Conservation (phyloP, 805 yeast genomes). For the Ogataea sp. region DNA sequence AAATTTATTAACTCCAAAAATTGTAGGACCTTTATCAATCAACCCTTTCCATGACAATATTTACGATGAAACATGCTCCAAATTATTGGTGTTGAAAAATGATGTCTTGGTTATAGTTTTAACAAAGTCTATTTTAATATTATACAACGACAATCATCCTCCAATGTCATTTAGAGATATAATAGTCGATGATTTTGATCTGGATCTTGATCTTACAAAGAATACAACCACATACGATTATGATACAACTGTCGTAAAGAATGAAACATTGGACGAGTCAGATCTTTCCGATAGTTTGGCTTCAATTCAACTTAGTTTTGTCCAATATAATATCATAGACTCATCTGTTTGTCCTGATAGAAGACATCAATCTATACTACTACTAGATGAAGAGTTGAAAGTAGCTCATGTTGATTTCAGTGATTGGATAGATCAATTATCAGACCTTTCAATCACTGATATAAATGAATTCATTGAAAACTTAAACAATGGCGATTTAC, state of each 20-base stretch:
- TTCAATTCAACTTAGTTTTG: not conserved
- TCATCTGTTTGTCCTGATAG: not conserved
- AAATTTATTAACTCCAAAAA: slow-evolving; percentile 12
- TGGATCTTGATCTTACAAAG: not conserved
- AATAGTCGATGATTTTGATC: slow-evolving; percentile 1
- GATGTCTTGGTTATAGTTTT: slow-evolving; percentile 17
- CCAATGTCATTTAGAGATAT: slow-evolving; percentile 17
- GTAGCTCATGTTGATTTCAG: not conserved
- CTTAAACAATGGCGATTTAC: not conserved
- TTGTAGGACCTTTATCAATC: slow-evolving; percentile 43
- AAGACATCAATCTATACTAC: not conserved
- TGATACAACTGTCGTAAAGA: not conserved
- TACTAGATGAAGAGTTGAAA: not conserved
- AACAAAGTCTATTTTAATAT: slow-evolving; percentile 12
- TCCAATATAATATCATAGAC: not conserved
- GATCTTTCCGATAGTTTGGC: not conserved
- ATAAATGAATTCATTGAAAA: not conserved
- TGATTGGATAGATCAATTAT: not conserved
- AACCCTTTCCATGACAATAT: slow-evolving; percentile 47
- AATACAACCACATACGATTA: no score
- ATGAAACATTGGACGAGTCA: no score
- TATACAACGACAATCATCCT: slow-evolving; percentile 14
- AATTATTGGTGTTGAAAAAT: slow-evolving; percentile 16
- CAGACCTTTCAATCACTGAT: not conserved
- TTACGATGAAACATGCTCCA: slow-evolving; percentile 36